Base-by-base conservation (phyloP, 331 rosid species). In the Ulmus americana region DNA sequence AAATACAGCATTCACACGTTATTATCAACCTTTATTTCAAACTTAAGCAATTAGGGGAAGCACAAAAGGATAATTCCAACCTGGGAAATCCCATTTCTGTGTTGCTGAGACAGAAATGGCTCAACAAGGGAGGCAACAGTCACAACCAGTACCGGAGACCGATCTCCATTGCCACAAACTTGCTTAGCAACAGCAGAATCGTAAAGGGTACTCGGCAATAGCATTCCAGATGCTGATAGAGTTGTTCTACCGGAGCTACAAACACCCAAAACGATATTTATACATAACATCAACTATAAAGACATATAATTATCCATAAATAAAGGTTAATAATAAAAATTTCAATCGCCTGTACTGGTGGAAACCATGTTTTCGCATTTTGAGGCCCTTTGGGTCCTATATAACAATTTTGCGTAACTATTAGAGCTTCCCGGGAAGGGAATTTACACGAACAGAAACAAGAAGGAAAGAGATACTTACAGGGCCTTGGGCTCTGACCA, bases 331-430 rank as follows among this genome's bases (percentile, higher is more conserved):
- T 3, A 48, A 48, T 48, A 3, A 35, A 40, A 41, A 14, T 59
- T 22, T 35, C 60, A 80, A 69, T 66, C 70, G 87, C 98, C 81
- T 79, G 82, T 92, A 87, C 22, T 85, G 97, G 70, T 92, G 98
- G 70, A 92, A 92, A 67, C 94, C 98, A 73, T 89, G 97, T 46
- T 63, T 83, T 77, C 94, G 83, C 97, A 89, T 85, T 85, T 92
- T 89, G 88, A 92, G 55, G 63, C 98, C 97, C 68, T 92, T 92
- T 8, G 98, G 98, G 67, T 92, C 98, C 98, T 92, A 71, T 72
- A 64, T n/a, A 55, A 73, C 40, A 13, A 64, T 60, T 11, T 55
- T 39, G 72, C 64, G 44, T 18, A 56, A 67, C 35, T 0, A n/a
- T 62, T 65, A 43, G 67, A 14, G 13, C 46, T 39, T 45, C 20